These are phyloP conservation scores for Sporobolus alterniflorus DNA, from an alignment of 202 grass and related monocot genomes.

Conservation along the genomic window DNA sequence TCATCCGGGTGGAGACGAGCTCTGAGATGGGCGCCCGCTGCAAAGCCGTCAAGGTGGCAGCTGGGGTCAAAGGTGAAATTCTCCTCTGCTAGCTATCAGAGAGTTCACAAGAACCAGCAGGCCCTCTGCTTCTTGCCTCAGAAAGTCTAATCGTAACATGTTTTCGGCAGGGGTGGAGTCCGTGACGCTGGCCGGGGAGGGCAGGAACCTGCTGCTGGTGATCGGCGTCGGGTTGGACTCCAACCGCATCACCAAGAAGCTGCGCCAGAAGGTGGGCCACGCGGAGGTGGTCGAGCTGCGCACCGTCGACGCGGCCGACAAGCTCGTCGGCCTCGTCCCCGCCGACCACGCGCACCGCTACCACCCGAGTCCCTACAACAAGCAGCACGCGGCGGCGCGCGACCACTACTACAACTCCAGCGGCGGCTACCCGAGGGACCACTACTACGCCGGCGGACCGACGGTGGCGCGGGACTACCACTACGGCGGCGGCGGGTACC, in stretches of 20 bases:
- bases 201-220: constrained; percentile 43
- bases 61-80: constrained; percentile 47
- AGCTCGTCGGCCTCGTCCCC: neutral
- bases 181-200: constrained; percentile 46
- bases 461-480: constrained; percentile 4
- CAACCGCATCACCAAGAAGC: constrained; percentile 58
- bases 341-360: constrained; percentile 37
- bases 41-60: constrained; percentile 72
- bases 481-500: neutral
- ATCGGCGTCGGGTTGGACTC: constrained; percentile 69
- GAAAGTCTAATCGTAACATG: neutral
- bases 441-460: neutral
- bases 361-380: constrained; percentile 47
- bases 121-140: neutral
- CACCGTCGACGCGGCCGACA: constrained; percentile 26
- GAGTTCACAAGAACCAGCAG: no score
- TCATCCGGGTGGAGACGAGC: constrained; percentile 53
- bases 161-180: constrained; percentile 51
- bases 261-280: constrained; percentile 57
- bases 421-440: no score
- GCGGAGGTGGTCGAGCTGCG: constrained; percentile 58
- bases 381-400: constrained; percentile 18
- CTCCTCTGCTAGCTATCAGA: neutral
- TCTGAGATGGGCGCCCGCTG: constrained; percentile 49
- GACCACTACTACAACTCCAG: constrained; percentile 11